Conservation (phyloP, 2,329 filamentous ascomycete species). For the Zasmidium cellare region DNA sequence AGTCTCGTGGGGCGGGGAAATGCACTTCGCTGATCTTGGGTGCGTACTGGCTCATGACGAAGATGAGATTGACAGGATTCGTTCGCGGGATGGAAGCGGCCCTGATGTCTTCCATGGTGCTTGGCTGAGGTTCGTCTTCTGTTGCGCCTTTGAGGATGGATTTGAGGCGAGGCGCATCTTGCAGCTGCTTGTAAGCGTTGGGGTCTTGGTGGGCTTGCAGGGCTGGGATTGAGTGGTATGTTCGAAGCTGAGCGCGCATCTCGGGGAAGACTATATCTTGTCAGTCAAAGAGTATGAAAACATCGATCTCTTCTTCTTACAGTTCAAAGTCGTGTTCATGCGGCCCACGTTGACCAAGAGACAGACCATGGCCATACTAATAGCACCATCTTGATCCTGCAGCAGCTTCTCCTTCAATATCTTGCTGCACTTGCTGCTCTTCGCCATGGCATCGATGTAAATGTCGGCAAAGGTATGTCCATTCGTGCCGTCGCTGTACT, state of each 20-base stretch:
- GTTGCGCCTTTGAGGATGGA: constrained; percentile 96
- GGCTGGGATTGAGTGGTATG: constrained; percentile 96
- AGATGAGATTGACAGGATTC: constrained; percentile 96
- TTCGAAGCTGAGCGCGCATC: constrained; percentile 96
- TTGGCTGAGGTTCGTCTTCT: constrained; percentile 84
- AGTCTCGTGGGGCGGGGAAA: constrained; percentile 81
- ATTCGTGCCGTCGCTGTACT: constrained; percentile 79
- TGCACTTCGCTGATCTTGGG: constrained; percentile 91
- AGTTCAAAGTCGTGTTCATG: constrained; percentile 99
- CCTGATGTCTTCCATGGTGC: constrained; percentile 80
- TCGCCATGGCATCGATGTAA: constrained; percentile 97
- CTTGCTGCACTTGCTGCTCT: constrained; percentile 98
- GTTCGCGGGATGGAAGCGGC: constrained; percentile 69
- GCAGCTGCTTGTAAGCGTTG: constrained; percentile 95
- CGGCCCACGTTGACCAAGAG: constrained; percentile 93
- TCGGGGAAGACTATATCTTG: constrained; percentile 81
- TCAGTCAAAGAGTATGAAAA: constrained; percentile 18
- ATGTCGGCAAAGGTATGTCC: constrained; percentile 83
- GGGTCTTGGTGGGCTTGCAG: constrained; percentile 93
- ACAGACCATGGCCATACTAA: constrained; percentile 99
- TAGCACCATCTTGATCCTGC: constrained; percentile 85
- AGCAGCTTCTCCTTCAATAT: constrained; percentile 95
- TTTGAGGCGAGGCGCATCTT: constrained; percentile 93
- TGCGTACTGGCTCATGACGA: constrained; percentile 86
- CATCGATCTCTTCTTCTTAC: constrained; percentile 53